Conservation (phyloP, 768 basidiomycete species). For the Boletus pseudopeckii region DNA sequence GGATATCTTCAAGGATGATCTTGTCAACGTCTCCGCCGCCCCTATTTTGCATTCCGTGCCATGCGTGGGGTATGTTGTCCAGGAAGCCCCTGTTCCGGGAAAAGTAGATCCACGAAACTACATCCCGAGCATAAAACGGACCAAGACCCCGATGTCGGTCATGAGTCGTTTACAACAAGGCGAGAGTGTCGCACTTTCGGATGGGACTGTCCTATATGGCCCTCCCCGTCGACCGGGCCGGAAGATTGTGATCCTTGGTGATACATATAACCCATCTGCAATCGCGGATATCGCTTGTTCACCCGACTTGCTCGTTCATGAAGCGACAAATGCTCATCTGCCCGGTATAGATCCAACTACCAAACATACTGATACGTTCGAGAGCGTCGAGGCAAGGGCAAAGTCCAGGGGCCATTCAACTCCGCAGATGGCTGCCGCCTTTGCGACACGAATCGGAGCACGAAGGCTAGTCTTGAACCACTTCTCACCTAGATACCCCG, state of each 20-base stretch:
- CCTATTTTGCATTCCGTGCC: constrained; percentile 79
- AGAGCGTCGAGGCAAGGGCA: constrained; percentile 58
- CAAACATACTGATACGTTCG: constrained; percentile 58
- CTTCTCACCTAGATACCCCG: constrained; percentile 78
- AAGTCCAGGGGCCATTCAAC: constrained; percentile 86
- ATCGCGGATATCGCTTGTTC: constrained; percentile 58
- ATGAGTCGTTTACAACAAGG: constrained; percentile 68
- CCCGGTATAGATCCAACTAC: constrained; percentile 58
- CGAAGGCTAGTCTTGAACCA: constrained; percentile 73
- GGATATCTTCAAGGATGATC: constrained; percentile 54
- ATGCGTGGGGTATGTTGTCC: constrained; percentile 75
- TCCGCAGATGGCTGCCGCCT: constrained; percentile 84
- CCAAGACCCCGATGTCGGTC: constrained; percentile 62
- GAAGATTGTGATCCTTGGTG: constrained; percentile 80
- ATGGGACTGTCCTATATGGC: constrained; percentile 70
- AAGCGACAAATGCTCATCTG: constrained; percentile 86
- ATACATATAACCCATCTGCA: constrained; percentile 77
- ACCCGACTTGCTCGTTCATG: constrained; percentile 78
- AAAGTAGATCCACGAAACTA: constrained; percentile 70
- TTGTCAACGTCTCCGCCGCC: constrained; percentile 66
- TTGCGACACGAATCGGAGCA: constrained; percentile 66
- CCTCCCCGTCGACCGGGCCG: constrained; percentile 64
- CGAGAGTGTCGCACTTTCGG: constrained; percentile 56
- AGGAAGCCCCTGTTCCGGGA: constrained; percentile 69
- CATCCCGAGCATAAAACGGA: constrained; percentile 64